A percentile compares a stretch with the other conserved stretches of the same genome.
Evolutionary conservation across 352 stramenopile genomes (phyloP).

Genomic region (Phytophthora fragariae): DNA sequence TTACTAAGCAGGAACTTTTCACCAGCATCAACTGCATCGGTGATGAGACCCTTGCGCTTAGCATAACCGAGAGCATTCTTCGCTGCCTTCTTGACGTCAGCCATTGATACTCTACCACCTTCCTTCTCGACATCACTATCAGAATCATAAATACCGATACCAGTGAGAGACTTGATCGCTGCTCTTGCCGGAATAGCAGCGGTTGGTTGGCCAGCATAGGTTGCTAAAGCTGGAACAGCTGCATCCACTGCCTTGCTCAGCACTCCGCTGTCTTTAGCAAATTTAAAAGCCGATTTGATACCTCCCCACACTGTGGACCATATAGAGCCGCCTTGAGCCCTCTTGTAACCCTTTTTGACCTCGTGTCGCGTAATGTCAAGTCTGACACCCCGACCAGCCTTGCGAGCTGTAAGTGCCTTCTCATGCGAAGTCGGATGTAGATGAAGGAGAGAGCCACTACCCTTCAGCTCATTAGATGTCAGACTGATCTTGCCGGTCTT

Average conservation of each 20-base stretch:
- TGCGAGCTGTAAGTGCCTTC: slow-evolving; percentile 9
- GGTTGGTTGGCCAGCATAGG: background rate
- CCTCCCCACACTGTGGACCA: background rate
- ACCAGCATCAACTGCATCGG: background rate
- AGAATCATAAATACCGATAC: background rate
- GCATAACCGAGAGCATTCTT: background rate
- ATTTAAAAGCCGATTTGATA: slow-evolving; percentile 3
- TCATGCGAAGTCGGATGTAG: slow-evolving; percentile 12
- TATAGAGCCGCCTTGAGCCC: no score
- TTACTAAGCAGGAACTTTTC: background rate
- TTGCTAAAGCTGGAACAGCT: background rate
- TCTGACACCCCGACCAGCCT: slow-evolving; percentile 8
- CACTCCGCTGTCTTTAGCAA: background rate
- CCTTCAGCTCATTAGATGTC: background rate
- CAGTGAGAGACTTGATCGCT: background rate
- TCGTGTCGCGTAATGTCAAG: slow-evolving; percentile 8
- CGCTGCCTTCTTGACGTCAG: background rate
- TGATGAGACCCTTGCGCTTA: background rate
- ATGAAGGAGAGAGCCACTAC: slow-evolving; percentile 13
- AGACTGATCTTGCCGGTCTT: background rate
- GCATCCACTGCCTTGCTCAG: background rate
- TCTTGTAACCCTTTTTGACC: slow-evolving; percentile 5
- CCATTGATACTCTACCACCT: background rate
- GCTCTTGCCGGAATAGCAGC: background rate
- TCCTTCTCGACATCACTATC: background rate